Evolutionary conservation across 352 stramenopile species (phyloP).

Genomic region (Phytophthora ramorum): DNA sequence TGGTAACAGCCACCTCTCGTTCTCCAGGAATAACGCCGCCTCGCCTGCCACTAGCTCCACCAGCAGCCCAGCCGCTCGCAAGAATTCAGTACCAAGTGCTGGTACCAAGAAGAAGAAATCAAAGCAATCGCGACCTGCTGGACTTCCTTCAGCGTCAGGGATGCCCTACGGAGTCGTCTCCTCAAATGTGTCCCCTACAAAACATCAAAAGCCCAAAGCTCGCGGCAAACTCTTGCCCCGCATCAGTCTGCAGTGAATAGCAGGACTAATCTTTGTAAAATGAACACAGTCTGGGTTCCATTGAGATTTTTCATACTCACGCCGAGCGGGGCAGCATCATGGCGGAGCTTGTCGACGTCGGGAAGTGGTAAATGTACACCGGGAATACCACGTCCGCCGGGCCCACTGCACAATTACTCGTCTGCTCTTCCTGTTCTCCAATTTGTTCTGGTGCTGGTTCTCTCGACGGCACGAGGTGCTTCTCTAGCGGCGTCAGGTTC

Average conservation of each 20-base stretch:
- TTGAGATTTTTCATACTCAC: background rate
- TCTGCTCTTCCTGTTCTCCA: slow-evolving; percentile 6
- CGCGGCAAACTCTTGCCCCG: slow-evolving; percentile 32
- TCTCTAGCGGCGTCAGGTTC: slow-evolving; percentile 36
- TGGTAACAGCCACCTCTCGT: slow-evolving; percentile 15
- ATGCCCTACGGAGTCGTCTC: slow-evolving; percentile 5
- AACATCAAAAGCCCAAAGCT: slow-evolving; percentile 34
- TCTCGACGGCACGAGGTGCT: slow-evolving; percentile 58
- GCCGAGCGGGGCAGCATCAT: background rate
- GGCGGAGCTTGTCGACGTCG: slow-evolving; percentile 15
- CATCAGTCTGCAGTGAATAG: slow-evolving; percentile 31
- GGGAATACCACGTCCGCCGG: slow-evolving; percentile 61
- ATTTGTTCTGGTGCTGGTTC: slow-evolving; percentile 20
- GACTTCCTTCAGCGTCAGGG: slow-evolving; percentile 21
- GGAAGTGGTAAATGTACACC: slow-evolving; percentile 80
- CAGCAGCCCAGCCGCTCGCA: slow-evolving; percentile 23
- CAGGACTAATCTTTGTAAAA: slow-evolving; percentile 1
- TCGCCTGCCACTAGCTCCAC: slow-evolving; percentile 14
- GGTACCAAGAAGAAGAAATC: slow-evolving; percentile 34
- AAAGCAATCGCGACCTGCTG: slow-evolving; percentile 26
- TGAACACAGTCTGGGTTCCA: slow-evolving; percentile 4
- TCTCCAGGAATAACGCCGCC: slow-evolving; percentile 32
- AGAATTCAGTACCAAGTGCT: slow-evolving; percentile 15
- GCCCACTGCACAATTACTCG: slow-evolving; percentile 5
- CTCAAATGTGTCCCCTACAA: slow-evolving; percentile 25